Evolutionary conservation across 345 rosid genomes (phyloP), one percentile per base, ranked within the genome.

Genomic region (Garcia nutans): DNA sequence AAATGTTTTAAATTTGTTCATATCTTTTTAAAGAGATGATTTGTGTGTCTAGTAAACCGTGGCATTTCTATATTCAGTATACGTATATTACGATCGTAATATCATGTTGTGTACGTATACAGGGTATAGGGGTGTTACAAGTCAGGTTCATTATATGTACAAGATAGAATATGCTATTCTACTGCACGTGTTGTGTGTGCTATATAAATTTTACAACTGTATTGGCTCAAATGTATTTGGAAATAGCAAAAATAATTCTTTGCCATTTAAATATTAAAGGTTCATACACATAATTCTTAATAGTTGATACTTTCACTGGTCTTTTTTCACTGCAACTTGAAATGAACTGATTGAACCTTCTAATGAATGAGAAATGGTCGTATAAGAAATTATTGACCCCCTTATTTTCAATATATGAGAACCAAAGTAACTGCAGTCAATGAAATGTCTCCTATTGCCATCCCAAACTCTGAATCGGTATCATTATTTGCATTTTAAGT

Each of bases 191-290:
- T 23, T 16, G 47, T 24, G 6, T 37, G 45, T 45, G 44, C n/a
- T 23, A 15, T 17, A 45, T 44, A 12, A 17, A 60, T 45, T 61
- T 8, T 62, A 41, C 24, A 62, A 20, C 16, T 6, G 11, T 68
- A n/a, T 70, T 15, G 49, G 74, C 31, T 62, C n/a, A 24, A 73
- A 42, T 60, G 31, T 69, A 8, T 17, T 42, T 76, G 52, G 55
- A 16, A 58, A 26, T 68, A 45, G 42, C 31, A 47, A 58, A 76
- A 44, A 9, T 42, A 76, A 44, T 5, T 42, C 10, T 50, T n/a
- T 12, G 17, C 24, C 28, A 47, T 37, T 60, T 22, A 11, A 9
- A 9, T 5, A 8, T 17, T 6, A 47, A 6, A 45, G 10, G 13
- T 17, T 31, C 72, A 47, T 45, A 1, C n/a, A 10, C 64, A 23